These are phyloP conservation scores for Cryphonectria carpinicola DNA, from an alignment of 2,329 filamentous ascomycete species.

Conservation along the genomic window DNA sequence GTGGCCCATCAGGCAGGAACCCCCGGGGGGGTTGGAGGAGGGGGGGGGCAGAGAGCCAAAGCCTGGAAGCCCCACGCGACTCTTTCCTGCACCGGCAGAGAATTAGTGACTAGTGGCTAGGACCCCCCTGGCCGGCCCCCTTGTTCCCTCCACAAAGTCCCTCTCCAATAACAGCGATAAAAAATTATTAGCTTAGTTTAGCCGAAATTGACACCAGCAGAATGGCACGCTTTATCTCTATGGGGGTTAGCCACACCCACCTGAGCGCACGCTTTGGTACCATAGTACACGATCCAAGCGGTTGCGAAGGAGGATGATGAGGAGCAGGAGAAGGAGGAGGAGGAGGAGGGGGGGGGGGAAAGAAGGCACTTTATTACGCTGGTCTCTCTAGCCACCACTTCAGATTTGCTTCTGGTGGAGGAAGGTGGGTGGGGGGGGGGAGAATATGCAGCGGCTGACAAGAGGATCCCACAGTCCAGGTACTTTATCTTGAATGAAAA, in stretches of 20 bases:
- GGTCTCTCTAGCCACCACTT: not conserved
- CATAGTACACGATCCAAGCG: not conserved
- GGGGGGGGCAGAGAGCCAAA: not conserved
- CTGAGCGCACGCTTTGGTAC: not conserved
- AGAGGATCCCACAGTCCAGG: not conserved
- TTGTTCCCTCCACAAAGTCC: not conserved
- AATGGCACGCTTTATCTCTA: conserved; percentile 4
- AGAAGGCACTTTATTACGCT: not conserved
- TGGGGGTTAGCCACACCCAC: not conserved
- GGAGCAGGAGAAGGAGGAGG: not conserved
- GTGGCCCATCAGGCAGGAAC: not conserved
- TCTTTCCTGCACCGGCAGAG: not conserved
- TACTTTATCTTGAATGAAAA: too few species aligned
- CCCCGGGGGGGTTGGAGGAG: not conserved
- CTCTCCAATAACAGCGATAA: not conserved
- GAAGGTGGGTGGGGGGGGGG: too few species aligned
- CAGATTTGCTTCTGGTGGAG: not conserved
- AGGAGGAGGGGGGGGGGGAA: not conserved
- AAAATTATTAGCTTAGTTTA: conserved; percentile 24
- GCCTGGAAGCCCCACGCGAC: conserved; percentile 5
- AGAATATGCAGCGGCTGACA: not conserved
- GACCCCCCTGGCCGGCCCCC: not conserved
- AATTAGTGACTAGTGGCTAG: not conserved
- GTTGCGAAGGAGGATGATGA: not conserved
- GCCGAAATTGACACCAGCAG: conserved; percentile 26